These are phyloP conservation scores for Epichloe baconii DNA, from an alignment of 2,329 filamentous ascomycete species.

Conservation along the genomic window DNA sequence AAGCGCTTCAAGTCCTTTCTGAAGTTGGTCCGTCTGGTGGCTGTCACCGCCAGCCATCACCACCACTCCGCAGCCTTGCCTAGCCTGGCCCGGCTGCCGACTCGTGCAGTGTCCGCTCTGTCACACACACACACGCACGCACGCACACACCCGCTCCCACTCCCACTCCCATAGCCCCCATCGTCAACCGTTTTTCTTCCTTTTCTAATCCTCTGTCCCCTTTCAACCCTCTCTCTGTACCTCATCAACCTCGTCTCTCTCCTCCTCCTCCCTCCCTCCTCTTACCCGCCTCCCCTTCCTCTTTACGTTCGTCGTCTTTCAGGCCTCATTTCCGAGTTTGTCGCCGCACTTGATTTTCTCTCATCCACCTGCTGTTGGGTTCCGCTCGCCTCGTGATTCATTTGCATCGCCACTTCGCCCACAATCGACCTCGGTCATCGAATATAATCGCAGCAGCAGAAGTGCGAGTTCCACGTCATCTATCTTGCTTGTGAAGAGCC, in stretches of 20 bases:
- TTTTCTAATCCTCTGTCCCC: constrained; percentile 16
- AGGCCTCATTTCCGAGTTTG: constrained; percentile 14
- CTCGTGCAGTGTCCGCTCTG: not conserved
- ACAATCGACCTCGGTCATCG: constrained; percentile 3
- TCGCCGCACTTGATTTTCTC: constrained; percentile 5
- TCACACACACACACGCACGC: not conserved
- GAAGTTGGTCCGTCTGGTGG: not conserved
- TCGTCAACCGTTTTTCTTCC: constrained; percentile 9
- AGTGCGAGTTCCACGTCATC: not conserved
- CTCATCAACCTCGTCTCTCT: constrained; percentile 1
- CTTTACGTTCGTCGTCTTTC: constrained; percentile 4
- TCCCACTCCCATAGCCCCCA: constrained; percentile 5
- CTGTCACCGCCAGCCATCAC: not conserved
- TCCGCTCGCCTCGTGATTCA: not conserved
- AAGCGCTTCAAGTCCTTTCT: not conserved
- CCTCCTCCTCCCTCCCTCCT: constrained; percentile 2
- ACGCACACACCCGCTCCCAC: constrained; percentile 4
- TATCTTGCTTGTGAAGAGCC: not conserved
- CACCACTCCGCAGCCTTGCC: not conserved
- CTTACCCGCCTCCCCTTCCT: constrained; percentile 10
- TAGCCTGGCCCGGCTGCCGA: not conserved
- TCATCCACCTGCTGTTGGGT: not conserved
- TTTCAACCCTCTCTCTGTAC: constrained; percentile 5
- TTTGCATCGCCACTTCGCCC: constrained; percentile 1
- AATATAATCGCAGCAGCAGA: not conserved